Percentiles rank a stretch among this genome's conserved stretches.
Evolutionary conservation across 2,329 filamentous ascomycete genomes (phyloP).

Genomic region (Fusarium mundagurra): DNA sequence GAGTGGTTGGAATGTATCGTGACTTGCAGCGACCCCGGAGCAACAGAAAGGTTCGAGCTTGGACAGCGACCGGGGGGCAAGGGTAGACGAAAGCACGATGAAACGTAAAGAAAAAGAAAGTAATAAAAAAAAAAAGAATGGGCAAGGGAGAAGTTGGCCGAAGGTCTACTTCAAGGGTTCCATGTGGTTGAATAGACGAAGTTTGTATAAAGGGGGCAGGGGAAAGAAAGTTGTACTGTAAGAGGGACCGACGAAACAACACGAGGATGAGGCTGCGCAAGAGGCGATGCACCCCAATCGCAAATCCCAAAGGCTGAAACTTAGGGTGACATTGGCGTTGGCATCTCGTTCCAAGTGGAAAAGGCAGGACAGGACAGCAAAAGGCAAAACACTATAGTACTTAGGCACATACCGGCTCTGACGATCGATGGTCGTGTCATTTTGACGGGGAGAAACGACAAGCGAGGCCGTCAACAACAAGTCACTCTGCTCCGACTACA

Average conservation of each 20-base stretch:
- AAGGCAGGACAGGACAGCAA: slow-evolving; percentile 9
- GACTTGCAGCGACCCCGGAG: slow-evolving; percentile 30
- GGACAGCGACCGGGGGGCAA: slow-evolving; percentile 31
- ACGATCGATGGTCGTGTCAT: slow-evolving; percentile 70
- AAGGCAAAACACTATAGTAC: background rate
- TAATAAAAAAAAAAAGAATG: slow-evolving; percentile 37
- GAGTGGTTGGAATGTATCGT: slow-evolving; percentile 44
- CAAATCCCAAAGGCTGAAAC: slow-evolving; percentile 12
- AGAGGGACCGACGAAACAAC: slow-evolving; percentile 13
- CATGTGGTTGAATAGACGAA: slow-evolving; percentile 17
- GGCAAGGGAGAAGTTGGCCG: slow-evolving; percentile 19
- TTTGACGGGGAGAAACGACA: slow-evolving; percentile 43
- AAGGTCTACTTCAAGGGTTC: slow-evolving; percentile 16
- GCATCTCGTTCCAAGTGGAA: slow-evolving; percentile 10
- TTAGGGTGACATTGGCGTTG: slow-evolving; percentile 9
- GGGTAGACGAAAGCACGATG: slow-evolving; percentile 35
- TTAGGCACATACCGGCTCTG: slow-evolving; percentile 64
- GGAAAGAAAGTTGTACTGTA: slow-evolving; percentile 19
- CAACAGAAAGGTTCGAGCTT: slow-evolving; percentile 29
- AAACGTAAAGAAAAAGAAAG: slow-evolving; percentile 28
- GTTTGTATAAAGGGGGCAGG: slow-evolving; percentile 28
- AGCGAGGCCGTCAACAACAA: slow-evolving; percentile 33
- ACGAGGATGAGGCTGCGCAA: slow-evolving; percentile 26
- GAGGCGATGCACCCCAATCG: slow-evolving; percentile 16
- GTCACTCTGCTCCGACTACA: slow-evolving; percentile 9